Percentiles rank a stretch among this genome's conserved stretches.
phyloP scores from a whole-genome alignment of 495 filamentous ascomycete genomes.

The Hyaloscypha hepaticicola region DNA sequence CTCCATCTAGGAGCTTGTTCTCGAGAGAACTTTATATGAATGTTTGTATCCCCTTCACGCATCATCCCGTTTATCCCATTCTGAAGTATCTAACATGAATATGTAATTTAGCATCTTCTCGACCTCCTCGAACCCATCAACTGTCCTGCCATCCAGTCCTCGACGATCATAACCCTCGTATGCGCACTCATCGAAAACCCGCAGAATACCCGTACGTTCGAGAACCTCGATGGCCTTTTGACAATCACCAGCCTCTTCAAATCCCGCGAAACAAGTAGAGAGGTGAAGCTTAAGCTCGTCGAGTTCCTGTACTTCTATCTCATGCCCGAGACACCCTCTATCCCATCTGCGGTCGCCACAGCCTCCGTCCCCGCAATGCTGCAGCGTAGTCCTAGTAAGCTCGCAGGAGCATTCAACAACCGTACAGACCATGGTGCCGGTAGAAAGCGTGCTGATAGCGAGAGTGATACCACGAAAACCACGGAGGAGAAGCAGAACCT shows the following conservation, averaged over 20 bases:
- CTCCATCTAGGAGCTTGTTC: slow-evolving; percentile 86
- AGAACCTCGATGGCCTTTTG: slow-evolving; percentile 86
- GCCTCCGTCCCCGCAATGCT: slow-evolving; percentile 44
- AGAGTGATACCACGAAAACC: slow-evolving; percentile 54
- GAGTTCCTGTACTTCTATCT: slow-evolving; percentile 97
- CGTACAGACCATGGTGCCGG: slow-evolving; percentile 28
- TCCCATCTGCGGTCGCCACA: slow-evolving; percentile 40
- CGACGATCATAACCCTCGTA: slow-evolving; percentile 85
- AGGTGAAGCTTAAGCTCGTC: slow-evolving; percentile 88
- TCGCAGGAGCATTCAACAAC: slow-evolving; percentile 49
- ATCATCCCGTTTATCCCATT: neutral
- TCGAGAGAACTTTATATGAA: slow-evolving; percentile 94
- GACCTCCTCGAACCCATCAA: slow-evolving; percentile 94
- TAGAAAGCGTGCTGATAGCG: slow-evolving; percentile 30
- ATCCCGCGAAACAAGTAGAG: slow-evolving; percentile 71
- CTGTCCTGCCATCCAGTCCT: slow-evolving; percentile 85
- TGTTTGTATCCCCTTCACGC: slow-evolving; percentile 39
- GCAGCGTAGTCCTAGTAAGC: slow-evolving; percentile 72
- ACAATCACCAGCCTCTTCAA: slow-evolving; percentile 96
- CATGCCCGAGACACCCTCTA: slow-evolving; percentile 79
- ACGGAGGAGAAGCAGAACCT: slow-evolving; percentile 87
- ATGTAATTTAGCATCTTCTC: slow-evolving; percentile 62
- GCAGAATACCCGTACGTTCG: slow-evolving; percentile 85
- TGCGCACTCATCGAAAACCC: slow-evolving; percentile 82
- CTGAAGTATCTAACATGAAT: neutral